These are phyloP conservation scores for Saturnispora sekii DNA, from an alignment of 805 yeast species.

Conservation along the genomic window DNA sequence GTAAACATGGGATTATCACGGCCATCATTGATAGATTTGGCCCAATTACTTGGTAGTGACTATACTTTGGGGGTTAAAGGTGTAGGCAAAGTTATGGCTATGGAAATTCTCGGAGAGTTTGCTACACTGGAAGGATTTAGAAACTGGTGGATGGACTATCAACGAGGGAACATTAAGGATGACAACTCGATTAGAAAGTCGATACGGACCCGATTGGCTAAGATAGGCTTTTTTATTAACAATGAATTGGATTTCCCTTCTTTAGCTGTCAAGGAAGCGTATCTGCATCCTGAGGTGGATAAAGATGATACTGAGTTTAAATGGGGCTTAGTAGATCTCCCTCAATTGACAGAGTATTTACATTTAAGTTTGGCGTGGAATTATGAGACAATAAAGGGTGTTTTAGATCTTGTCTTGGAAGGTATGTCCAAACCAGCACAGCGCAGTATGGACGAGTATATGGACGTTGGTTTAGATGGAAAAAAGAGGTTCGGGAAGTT, in stretches of 20 bases:
- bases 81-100: conserved; percentile 86
- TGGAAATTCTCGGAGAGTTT: conserved; percentile 86
- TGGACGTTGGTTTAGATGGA: conserved; percentile 47
- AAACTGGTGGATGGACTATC: conserved; percentile 50
- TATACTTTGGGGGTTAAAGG: conserved; percentile 91
- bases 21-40: conserved; percentile 63
- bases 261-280: conserved; percentile 58
- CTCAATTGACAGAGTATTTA: conserved; percentile 61
- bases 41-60: conserved; percentile 84
- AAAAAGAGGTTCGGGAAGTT: conserved; percentile 36
- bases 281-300: conserved; percentile 75
- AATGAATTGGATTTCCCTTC: conserved; percentile 55
- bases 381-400: conserved; percentile 65
- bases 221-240: conserved; percentile 39
- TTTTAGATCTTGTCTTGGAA: conserved; percentile 74
- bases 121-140: conserved; percentile 34
- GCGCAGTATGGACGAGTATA: conserved; percentile 54
- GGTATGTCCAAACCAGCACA: conserved; percentile 62
- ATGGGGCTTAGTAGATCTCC: conserved; percentile 90
- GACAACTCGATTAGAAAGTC: conserved; percentile 45
- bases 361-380: conserved; percentile 73
- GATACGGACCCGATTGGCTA: conserved; percentile 43
- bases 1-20: conserved; percentile 57
- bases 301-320: conserved; percentile 63
- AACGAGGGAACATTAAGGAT: conserved; percentile 30